Conservation (phyloP, 1,284 basidiomycete species). For the Ceratobasidium sp. region DNA sequence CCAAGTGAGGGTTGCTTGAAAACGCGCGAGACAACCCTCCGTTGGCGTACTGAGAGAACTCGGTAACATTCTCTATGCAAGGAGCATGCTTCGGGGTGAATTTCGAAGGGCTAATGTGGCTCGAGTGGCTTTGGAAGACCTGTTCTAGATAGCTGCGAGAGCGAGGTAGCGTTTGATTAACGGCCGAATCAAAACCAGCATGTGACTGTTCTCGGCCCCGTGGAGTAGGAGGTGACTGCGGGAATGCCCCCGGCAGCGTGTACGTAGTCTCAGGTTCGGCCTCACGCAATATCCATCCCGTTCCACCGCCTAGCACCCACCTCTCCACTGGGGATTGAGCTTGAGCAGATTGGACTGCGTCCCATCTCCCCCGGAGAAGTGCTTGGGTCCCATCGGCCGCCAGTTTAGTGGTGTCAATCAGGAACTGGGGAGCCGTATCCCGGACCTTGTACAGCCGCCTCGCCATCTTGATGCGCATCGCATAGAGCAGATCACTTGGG, state of each 20-base stretch:
- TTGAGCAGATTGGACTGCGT: not conserved
- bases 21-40: not conserved
- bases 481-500: conserved; percentile 50
- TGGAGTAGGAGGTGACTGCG: too few species aligned
- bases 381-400: conserved; percentile 42
- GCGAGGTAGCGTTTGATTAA: too few species aligned
- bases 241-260: too few species aligned
- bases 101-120: not conserved
- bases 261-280: too few species aligned
- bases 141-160: conserved; percentile 47
- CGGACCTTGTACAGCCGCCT: conserved; percentile 54
- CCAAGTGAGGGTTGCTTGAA: not conserved
- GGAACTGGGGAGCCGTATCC: conserved; percentile 42
- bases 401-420: conserved; percentile 44
- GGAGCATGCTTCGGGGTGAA: not conserved
- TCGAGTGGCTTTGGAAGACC: not conserved
- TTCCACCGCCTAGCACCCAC: too few species aligned
- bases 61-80: not conserved
- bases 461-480: conserved; percentile 51
- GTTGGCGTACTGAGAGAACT: not conserved
- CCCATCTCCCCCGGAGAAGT: conserved; percentile 50
- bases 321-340: too few species aligned
- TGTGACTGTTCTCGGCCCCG: too few species aligned
- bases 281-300: too few species aligned
- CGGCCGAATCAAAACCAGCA: too few species aligned